Base-by-base conservation (phyloP, 208 protist genomes). In the Leishmania braziliensis region DNA sequence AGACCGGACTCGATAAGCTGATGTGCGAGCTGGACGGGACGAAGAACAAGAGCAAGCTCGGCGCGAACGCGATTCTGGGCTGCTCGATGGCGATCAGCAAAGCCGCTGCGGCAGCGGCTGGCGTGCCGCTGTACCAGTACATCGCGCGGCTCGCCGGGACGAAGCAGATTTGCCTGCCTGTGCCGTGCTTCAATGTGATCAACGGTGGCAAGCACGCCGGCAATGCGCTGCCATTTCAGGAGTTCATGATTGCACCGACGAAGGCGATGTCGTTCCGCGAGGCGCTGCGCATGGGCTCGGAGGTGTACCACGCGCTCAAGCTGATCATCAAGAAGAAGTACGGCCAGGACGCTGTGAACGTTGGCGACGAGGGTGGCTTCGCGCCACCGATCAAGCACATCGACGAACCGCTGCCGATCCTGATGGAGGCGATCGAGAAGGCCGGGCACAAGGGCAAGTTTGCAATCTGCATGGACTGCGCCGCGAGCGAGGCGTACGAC, bases 351-450 rank as follows among this genome's bases (percentile, higher is more conserved):
- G 96, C 96, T 39, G 94, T 92, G 81, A 98, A 98, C 79, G 93
- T 98, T 29, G 99, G 99, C 81, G 99, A 99, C 84, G 99, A 99
- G 93, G 99, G 99, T 82, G 99, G 99, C 86, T 99, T 99, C 83
- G 98, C 98, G 26, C 99, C 98, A 39, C 96, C 94, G 77, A 97
- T 99, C 80, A 85, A 94, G 71, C 91, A 93, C 80, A 97, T 96
- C 86, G 95, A 99, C 62, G 99, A 99, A 87, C 98, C 98, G 79
- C 95, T 99, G 50, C 90, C 98, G 39, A 91, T 99, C 58, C 90
- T 99, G 66, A 93, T 96, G 66, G 89, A 98, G 82, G 99, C 99
- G 63, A 99, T 99, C 85, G 95, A 98, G 81, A 89, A 93, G 53
- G 98, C 98, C 48, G 98, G 98, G 9, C 98, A 99, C 92, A 93